Conservation (phyloP, 164 flowering plant genomes). For the Akebia trifoliata region DNA sequence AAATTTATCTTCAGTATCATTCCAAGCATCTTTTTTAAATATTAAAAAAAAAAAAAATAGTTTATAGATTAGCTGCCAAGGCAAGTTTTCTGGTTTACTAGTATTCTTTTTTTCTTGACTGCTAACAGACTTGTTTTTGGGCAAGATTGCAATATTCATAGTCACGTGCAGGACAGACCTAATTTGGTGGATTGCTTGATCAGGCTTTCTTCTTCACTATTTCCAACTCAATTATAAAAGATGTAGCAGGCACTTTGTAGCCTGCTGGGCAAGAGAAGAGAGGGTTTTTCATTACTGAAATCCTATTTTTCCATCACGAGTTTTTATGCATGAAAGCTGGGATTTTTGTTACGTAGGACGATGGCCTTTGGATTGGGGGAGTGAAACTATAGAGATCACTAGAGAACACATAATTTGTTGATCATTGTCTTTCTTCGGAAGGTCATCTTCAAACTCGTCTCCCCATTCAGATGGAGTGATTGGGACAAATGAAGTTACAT, state of each 20-base stretch:
- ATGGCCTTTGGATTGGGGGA: conserved; percentile 3
- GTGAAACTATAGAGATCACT: background rate
- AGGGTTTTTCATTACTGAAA: conserved; percentile 3
- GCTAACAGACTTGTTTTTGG: conserved; percentile 6
- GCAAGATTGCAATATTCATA: background rate
- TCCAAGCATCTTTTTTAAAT: too few species aligned
- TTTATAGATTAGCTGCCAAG: too few species aligned
- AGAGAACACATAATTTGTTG: too few species aligned
- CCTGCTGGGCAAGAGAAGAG: conserved; percentile 5
- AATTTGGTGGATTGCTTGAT: too few species aligned
- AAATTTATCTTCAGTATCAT: background rate
- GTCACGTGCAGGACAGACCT: background rate
- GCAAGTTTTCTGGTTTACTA: too few species aligned
- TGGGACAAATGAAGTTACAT: too few species aligned
- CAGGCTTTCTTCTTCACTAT: too few species aligned
- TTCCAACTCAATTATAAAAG: background rate
- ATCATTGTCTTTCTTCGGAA: too few species aligned
- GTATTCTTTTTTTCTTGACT: background rate
- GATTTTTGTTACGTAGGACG: background rate
- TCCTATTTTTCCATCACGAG: background rate
- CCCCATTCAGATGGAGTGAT: too few species aligned
- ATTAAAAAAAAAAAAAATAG: too few species aligned
- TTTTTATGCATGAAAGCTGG: background rate
- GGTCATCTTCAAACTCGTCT: too few species aligned
- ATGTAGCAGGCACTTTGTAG: conserved; percentile 13